Evolutionary conservation across 2,329 filamentous ascomycete genomes (phyloP).

Genomic region (Exutisphaerella laricina): DNA sequence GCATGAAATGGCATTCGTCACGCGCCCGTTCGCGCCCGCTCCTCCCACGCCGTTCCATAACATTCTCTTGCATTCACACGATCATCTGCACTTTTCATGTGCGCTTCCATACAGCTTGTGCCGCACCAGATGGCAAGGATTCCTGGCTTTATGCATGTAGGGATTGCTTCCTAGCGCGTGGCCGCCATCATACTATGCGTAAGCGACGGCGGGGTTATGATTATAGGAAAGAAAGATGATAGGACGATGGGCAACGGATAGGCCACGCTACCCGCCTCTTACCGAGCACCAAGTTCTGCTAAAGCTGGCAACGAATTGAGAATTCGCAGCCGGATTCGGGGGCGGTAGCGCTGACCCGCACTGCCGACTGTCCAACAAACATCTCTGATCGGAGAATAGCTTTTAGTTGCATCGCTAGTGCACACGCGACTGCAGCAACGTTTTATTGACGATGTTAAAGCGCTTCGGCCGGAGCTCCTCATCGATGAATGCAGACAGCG

Average conservation of each 20-base stretch:
- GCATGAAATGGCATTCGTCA: background rate
- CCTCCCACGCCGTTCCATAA: background rate
- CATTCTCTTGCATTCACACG: background rate
- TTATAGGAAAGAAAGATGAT: background rate
- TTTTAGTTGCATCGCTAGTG: conserved; percentile 3
- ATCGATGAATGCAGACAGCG: too few species aligned
- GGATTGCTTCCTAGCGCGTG: conserved; percentile 4
- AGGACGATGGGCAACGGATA: background rate
- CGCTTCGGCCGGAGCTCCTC: too few species aligned
- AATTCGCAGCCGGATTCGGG: background rate
- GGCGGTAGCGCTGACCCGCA: conserved; percentile 2
- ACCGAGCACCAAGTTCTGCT: background rate
- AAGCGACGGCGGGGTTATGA: conserved; percentile 1
- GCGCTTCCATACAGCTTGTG: background rate
- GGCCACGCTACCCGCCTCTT: background rate
- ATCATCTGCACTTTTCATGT: background rate
- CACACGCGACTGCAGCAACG: too few species aligned
- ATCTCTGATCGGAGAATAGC: conserved; percentile 7
- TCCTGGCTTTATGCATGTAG: background rate
- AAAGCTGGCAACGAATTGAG: too few species aligned
- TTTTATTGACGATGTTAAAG: too few species aligned
- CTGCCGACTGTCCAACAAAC: conserved; percentile 8
- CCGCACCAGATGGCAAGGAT: background rate
- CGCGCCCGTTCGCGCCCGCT: background rate
- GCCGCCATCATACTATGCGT: conserved; percentile 5